Evolutionary conservation across 768 basidiomycete genomes (phyloP).

Genomic region (Chalciporus pseudorubinellus): DNA sequence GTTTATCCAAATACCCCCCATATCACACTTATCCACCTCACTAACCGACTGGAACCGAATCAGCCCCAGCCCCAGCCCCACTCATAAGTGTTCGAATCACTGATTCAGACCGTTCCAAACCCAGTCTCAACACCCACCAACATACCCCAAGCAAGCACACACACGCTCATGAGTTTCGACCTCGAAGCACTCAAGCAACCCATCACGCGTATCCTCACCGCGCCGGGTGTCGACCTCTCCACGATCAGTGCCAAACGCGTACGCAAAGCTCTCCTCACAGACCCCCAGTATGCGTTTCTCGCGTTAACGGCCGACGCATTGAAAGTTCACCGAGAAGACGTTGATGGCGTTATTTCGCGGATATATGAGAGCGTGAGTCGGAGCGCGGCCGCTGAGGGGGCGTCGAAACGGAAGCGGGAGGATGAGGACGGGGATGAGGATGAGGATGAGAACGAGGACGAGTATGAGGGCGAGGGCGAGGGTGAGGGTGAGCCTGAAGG

Average conservation of each 20-base stretch:
- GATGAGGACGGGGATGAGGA: conserved; percentile 32
- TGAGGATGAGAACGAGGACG: conserved; percentile 32
- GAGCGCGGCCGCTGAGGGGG: conserved; percentile 8
- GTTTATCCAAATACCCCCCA: too few species aligned
- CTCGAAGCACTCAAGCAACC: conserved; percentile 53
- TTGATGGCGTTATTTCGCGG: conserved; percentile 65
- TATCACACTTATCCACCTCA: too few species aligned
- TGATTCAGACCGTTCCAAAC: too few species aligned
- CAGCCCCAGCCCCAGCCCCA: too few species aligned
- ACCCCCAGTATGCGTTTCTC: conserved; percentile 33
- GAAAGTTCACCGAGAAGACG: conserved; percentile 62
- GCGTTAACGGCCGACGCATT: conserved; percentile 57
- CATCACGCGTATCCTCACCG: conserved; percentile 68
- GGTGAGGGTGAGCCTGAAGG: conserved; percentile 31
- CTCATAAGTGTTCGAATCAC: too few species aligned
- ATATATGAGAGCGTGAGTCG: conserved; percentile 62
- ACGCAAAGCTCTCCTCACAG: conserved; percentile 65
- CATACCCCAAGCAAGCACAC: too few species aligned
- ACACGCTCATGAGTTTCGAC: conserved; percentile 39
- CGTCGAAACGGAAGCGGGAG: conserved; percentile 27
- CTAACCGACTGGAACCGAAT: too few species aligned
- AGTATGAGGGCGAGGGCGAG: conserved; percentile 27
- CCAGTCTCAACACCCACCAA: too few species aligned
- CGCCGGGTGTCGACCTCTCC: conserved; percentile 72
- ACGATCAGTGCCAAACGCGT: conserved; percentile 90